Evolutionary conservation across 2,329 filamentous ascomycete genomes (phyloP).

Genomic region (Mycosphaerella sp.): DNA sequence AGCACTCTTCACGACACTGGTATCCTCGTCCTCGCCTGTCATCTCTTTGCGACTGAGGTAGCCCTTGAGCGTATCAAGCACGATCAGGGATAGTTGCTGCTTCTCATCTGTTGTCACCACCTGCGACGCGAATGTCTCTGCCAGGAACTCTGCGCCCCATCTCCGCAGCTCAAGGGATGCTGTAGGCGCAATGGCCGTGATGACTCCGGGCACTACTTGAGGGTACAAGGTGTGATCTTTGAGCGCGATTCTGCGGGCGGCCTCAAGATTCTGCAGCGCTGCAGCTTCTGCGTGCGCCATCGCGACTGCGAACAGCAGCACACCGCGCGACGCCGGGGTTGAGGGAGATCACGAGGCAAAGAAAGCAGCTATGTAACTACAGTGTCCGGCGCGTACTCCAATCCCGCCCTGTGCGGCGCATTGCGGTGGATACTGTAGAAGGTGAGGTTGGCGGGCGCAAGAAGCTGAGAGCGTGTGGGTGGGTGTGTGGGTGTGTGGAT

Average conservation of each 20-base stretch:
- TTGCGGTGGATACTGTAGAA: slow-evolving; percentile 9
- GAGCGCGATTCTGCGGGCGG: slow-evolving; percentile 82
- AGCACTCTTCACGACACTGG: slow-evolving; percentile 72
- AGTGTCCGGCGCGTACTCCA: slow-evolving; percentile 14
- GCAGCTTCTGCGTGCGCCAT: slow-evolving; percentile 44
- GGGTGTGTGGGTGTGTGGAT: background rate
- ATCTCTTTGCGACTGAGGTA: slow-evolving; percentile 49
- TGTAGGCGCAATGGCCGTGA: slow-evolving; percentile 78
- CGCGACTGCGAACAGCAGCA: slow-evolving; percentile 11
- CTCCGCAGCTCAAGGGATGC: slow-evolving; percentile 73
- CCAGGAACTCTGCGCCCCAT: slow-evolving; percentile 95
- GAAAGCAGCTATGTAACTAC: slow-evolving; percentile 25
- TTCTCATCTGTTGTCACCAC: slow-evolving; percentile 70
- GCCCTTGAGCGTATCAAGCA: slow-evolving; percentile 64
- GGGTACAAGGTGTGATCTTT: slow-evolving; percentile 82
- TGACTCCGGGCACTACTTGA: slow-evolving; percentile 82
- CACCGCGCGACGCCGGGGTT: slow-evolving; percentile 4
- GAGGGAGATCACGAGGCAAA: slow-evolving; percentile 21
- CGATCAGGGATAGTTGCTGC: slow-evolving; percentile 60
- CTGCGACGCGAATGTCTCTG: slow-evolving; percentile 94
- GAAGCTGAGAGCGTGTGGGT: background rate
- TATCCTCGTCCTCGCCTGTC: slow-evolving; percentile 56
- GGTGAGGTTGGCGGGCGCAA: background rate
- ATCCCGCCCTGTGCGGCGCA: slow-evolving; percentile 9
- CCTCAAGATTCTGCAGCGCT: slow-evolving; percentile 80